Conservation (phyloP, 2,329 filamentous ascomycete species). For the Trichothecium roseum region DNA sequence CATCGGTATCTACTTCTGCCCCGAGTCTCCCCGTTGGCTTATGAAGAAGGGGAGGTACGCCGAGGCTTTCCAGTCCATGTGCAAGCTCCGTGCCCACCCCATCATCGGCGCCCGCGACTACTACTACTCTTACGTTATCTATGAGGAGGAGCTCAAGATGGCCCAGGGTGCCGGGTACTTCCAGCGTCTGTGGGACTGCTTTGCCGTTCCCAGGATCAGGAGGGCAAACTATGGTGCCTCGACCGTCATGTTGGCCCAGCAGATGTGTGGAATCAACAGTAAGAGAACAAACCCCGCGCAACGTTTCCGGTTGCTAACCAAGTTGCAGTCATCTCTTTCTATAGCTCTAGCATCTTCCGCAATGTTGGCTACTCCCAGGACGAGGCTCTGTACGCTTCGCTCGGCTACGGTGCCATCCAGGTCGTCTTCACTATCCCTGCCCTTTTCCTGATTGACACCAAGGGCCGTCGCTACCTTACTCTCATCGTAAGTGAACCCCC, state of each 20-base stretch:
- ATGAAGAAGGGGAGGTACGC: constrained; percentile 48
- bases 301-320: too few species aligned
- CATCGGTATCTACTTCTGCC: constrained; percentile 51
- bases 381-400: constrained; percentile 19
- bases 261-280: constrained; percentile 6
- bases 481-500: constrained; percentile 9
- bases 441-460: constrained; percentile 15
- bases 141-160: constrained; percentile 4
- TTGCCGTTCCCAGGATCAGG: constrained; percentile 5
- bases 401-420: constrained; percentile 21
- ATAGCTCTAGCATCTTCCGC: constrained; percentile 18
- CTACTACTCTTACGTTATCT: constrained; percentile 8
- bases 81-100: constrained; percentile 8
- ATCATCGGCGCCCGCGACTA: constrained; percentile 10
- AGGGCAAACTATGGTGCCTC: constrained; percentile 6
- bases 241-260: constrained; percentile 7
- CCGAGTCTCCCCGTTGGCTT: constrained; percentile 48
- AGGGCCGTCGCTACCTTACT: constrained; percentile 12
- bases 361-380: constrained; percentile 15
- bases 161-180: constrained; percentile 4
- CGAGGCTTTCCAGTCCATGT: constrained; percentile 45
- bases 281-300: too few species aligned
- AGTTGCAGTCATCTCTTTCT: constrained; percentile 20
- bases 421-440: constrained; percentile 21
- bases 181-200: constrained; percentile 5